Conservation (phyloP, 441 rosid species). For the Pelargonium cotyledonis region DNA sequence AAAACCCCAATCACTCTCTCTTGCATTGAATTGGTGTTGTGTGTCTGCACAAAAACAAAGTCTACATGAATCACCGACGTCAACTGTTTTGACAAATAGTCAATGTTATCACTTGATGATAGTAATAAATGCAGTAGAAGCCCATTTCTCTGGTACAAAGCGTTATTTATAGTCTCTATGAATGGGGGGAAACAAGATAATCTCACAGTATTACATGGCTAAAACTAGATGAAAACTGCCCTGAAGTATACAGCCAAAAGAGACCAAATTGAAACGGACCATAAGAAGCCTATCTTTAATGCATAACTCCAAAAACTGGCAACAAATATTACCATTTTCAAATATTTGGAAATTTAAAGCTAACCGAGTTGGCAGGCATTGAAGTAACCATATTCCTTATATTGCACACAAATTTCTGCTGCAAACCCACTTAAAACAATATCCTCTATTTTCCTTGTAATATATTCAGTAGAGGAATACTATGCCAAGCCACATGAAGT, state of each 20-base stretch:
- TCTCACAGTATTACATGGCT: neutral
- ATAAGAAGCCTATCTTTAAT: neutral
- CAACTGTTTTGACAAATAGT: neutral
- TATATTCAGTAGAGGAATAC: too few relatives aligned
- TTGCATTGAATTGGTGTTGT: constrained; percentile 75
- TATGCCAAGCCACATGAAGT: too few relatives aligned
- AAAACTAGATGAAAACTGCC: neutral
- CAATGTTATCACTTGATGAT: neutral
- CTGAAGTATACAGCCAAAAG: neutral
- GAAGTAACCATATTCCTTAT: neutral
- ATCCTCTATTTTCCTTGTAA: neutral
- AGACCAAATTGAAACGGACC: neutral
- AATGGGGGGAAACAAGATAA: neutral
- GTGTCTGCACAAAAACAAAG: constrained; percentile 47
- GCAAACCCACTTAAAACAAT: neutral
- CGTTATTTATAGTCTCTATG: neutral
- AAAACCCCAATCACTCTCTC: constrained; percentile 78
- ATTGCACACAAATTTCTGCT: neutral
- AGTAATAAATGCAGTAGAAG: constrained; percentile 3
- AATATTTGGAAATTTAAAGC: neutral
- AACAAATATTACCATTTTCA: neutral
- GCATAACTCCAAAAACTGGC: neutral
- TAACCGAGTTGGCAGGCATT: constrained; percentile 2
- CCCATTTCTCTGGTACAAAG: neutral
- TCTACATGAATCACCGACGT: constrained; percentile 1